Evolutionary conservation across 164 flowering plant species (phyloP).

Genomic region (Magnolia officinalis): DNA sequence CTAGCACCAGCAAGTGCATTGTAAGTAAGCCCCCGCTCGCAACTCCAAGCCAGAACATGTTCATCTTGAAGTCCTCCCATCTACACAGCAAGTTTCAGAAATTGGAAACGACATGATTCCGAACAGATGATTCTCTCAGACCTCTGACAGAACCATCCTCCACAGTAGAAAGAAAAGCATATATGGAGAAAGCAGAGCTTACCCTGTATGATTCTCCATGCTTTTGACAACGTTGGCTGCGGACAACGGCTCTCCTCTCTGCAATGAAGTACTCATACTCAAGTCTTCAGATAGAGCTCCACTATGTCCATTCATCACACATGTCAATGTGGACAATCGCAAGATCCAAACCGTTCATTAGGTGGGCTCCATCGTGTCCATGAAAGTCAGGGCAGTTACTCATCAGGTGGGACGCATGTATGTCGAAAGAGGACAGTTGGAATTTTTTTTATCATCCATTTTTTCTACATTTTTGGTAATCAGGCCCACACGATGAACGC

Average conservation of each 20-base stretch:
- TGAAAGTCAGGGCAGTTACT: not conserved
- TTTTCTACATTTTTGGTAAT: too few species aligned
- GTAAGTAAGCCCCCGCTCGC: constrained; percentile 39
- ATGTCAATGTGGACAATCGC: not conserved
- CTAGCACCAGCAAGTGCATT: constrained; percentile 27
- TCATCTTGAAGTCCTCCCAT: constrained; percentile 58
- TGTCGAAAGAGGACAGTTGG: too few species aligned
- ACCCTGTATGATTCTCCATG: constrained; percentile 47
- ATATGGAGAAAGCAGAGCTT: constrained; percentile 8
- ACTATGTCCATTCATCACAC: too few species aligned
- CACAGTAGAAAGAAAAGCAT: not conserved
- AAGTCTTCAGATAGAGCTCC: not conserved
- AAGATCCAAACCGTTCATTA: not conserved
- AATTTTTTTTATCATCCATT: too few species aligned
- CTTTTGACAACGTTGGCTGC: constrained; percentile 36
- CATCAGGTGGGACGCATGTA: not conserved
- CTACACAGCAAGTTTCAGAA: constrained; percentile 22
- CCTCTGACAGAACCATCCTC: not conserved
- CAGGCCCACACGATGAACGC: not conserved
- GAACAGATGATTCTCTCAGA: not conserved
- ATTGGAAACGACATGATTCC: not conserved
- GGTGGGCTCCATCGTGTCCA: not conserved
- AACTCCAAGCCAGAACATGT: constrained; percentile 58
- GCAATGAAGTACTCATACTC: constrained; percentile 12
- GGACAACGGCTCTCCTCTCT: constrained; percentile 55